A percentile compares a stretch with the other conserved stretches of the same genome.
phyloP scores from a whole-genome alignment of 441 rosid species.

The Gossypium laxum region DNA sequence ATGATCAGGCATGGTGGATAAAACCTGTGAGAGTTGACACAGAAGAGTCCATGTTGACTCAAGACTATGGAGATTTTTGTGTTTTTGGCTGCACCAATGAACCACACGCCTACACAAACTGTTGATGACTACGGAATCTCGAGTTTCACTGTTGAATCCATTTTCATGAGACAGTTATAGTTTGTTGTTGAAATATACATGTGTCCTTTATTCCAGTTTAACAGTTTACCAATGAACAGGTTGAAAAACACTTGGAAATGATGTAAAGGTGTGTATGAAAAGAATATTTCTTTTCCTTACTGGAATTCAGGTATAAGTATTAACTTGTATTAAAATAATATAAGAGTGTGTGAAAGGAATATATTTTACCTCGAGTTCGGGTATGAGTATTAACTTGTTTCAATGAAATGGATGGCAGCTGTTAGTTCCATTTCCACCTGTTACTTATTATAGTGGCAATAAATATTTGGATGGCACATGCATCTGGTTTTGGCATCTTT shows the following conservation, averaged over 20 bases:
- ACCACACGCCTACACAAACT: no score
- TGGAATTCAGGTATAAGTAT: neutral
- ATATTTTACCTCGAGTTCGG: neutral
- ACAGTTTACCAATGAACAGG: neutral
- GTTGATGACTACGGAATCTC: no score
- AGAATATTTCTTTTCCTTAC: neutral
- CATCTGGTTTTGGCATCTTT: conserved; percentile 12
- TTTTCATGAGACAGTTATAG: neutral
- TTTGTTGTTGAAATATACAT: no score
- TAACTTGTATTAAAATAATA: neutral
- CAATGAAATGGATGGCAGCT: neutral
- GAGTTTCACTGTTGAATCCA: neutral
- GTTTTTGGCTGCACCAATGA: neutral
- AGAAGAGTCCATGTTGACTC: neutral
- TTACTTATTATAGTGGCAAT: neutral
- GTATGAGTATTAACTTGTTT: neutral
- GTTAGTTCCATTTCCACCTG: neutral
- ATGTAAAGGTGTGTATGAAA: neutral
- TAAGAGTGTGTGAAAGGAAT: conserved; percentile 10
- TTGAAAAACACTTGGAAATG: neutral
- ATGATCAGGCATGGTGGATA: neutral
- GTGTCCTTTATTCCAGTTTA: neutral
- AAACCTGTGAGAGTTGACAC: neutral
- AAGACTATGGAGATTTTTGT: neutral
- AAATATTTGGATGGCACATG: neutral